Percentiles rank a stretch among this genome's conserved stretches.
Conservation (phyloP, 495 filamentous ascomycete species). For the Aspergillus bridgeri region DNA sequence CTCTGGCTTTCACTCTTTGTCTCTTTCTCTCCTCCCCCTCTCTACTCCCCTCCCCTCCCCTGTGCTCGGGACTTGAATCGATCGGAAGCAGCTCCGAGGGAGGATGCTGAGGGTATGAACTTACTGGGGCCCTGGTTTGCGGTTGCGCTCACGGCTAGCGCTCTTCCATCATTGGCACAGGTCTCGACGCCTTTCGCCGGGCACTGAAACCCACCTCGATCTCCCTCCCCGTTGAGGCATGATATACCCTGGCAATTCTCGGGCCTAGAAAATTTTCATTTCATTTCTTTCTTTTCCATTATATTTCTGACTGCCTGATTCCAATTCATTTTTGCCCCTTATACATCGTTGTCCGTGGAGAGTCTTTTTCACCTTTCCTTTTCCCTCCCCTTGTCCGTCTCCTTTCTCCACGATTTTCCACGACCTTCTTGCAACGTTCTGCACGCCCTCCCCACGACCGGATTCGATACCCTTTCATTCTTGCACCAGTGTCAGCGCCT, state of each 20-base stretch:
- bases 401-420: slow-evolving; percentile 37
- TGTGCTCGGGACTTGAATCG: slow-evolving; percentile 21
- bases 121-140: slow-evolving; percentile 43
- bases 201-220: slow-evolving; percentile 23
- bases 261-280: slow-evolving; percentile 21
- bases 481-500: slow-evolving; percentile 6
- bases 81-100: slow-evolving; percentile 16
- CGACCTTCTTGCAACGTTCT: slow-evolving; percentile 37
- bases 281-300: slow-evolving; percentile 15
- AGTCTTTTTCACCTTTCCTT: slow-evolving; percentile 11
- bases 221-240: slow-evolving; percentile 25
- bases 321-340: slow-evolving; percentile 15
- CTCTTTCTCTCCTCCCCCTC: slow-evolving; percentile 3
- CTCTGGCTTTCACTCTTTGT: slow-evolving; percentile 2
- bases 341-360: slow-evolving; percentile 23
- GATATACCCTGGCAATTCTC: slow-evolving; percentile 25
- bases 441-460: slow-evolving; percentile 39
- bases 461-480: slow-evolving; percentile 30
- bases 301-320: slow-evolving; percentile 13
- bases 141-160: slow-evolving; percentile 47
- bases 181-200: slow-evolving; percentile 19
- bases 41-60: slow-evolving; percentile 16
- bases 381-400: slow-evolving; percentile 16
- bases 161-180: slow-evolving; percentile 30
- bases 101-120: slow-evolving; percentile 50